Evolutionary conservation across 768 basidiomycete species (phyloP).

Genomic region (Lentinula sp.): DNA sequence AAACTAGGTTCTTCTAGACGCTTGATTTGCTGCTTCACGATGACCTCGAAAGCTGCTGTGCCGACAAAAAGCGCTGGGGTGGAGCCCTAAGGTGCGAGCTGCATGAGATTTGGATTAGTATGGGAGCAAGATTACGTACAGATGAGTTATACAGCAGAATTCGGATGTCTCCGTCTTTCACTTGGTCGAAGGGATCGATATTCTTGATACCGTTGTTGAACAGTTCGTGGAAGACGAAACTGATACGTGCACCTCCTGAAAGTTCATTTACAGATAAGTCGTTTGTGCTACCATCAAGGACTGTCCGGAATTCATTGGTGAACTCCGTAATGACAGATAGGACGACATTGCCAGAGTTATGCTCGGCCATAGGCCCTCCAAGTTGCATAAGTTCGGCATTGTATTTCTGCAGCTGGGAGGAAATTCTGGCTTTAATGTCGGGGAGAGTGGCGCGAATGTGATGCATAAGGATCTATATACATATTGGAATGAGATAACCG

Average conservation of each 20-base stretch:
- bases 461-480: slow-evolving; percentile 89
- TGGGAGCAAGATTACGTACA: slow-evolving; percentile 37
- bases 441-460: slow-evolving; percentile 97
- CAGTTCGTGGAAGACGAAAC: slow-evolving; percentile 97
- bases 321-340: slow-evolving; percentile 98
- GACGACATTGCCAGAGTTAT: slow-evolving; percentile 84
- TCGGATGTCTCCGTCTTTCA: slow-evolving; percentile 97
- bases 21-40: slow-evolving; percentile 98
- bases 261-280: slow-evolving; percentile 94
- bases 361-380: slow-evolving; percentile 84
- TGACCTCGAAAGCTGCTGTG: slow-evolving; percentile 95
- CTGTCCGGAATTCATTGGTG: slow-evolving; percentile 91
- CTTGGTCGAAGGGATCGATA: slow-evolving; percentile 98
- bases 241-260: slow-evolving; percentile 97
- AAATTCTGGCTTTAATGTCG: slow-evolving; percentile 95
- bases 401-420: slow-evolving; percentile 86
- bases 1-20: slow-evolving; percentile 90
- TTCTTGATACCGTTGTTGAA: slow-evolving; percentile 95
- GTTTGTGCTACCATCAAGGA: slow-evolving; percentile 96
- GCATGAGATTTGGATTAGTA: not conserved
- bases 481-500: not conserved
- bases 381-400: slow-evolving; percentile 76
- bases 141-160: slow-evolving; percentile 97
- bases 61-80: slow-evolving; percentile 96
- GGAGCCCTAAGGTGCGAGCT: slow-evolving; percentile 59